These are phyloP conservation scores for Hibiscus trionum DNA, from an alignment of 345 rosid genomes.

Conservation along the genomic window DNA sequence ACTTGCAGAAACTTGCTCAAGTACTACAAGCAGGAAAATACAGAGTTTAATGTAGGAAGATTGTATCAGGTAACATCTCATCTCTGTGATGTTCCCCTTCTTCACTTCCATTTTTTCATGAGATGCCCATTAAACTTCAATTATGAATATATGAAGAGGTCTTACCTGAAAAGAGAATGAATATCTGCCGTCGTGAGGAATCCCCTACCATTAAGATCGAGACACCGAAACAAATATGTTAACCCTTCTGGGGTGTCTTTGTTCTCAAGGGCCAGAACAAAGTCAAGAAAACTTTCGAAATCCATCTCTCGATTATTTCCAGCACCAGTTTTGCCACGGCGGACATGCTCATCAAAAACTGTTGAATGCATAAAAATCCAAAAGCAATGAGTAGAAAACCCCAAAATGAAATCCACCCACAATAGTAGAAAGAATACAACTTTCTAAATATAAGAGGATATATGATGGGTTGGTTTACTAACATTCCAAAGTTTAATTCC, in stretches of 20 bases:
- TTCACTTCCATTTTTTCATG: constrained; percentile 55
- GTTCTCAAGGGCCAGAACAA: constrained; percentile 92
- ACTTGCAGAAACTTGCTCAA: constrained; percentile 55
- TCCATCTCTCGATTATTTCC: constrained; percentile 91
- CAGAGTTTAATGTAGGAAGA: constrained; percentile 83
- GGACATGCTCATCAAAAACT: constrained; percentile 97
- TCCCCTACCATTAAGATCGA: constrained; percentile 87
- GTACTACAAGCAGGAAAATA: constrained; percentile 73
- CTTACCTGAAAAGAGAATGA: constrained; percentile 94
- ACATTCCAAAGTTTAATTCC: background rate
- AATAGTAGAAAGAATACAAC: background rate
- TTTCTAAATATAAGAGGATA: background rate
- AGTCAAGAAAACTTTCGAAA: constrained; percentile 85
- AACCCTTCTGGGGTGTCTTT: constrained; percentile 97
- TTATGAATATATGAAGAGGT: background rate
- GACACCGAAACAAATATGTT: constrained; percentile 86
- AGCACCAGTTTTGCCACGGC: constrained; percentile 62
- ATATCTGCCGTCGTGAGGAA: constrained; percentile 93
- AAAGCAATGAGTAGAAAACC: constrained; percentile 7
- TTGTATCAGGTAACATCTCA: constrained; percentile 87
- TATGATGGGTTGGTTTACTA: background rate
- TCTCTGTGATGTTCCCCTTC: constrained; percentile 81
- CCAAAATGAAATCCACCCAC: background rate
- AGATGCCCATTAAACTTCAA: background rate
- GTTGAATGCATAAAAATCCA: constrained; percentile 9